These are phyloP conservation scores for Moringa oleifera DNA, from an alignment of 345 rosid genomes.

Conservation along the genomic window DNA sequence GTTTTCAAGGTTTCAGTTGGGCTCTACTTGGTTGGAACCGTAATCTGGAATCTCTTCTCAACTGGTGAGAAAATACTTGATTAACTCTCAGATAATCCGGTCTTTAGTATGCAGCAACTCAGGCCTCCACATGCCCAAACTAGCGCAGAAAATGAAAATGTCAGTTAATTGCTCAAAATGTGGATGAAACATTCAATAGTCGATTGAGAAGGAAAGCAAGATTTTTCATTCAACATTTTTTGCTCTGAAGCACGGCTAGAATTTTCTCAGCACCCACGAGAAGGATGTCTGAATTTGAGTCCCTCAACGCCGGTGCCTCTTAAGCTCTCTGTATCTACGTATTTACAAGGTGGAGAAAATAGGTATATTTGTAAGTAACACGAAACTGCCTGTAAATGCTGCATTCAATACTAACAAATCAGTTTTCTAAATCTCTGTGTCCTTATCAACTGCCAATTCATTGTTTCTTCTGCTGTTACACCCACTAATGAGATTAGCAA, in stretches of 20 bases:
- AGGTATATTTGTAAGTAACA: constrained; percentile 20
- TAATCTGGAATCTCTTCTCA: constrained; percentile 80
- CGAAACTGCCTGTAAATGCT: constrained; percentile 17
- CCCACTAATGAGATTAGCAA: no score
- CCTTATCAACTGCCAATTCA: not conserved
- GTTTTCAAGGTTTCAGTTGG: constrained; percentile 88
- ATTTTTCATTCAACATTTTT: not conserved
- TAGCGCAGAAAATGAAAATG: no score
- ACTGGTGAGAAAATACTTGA: constrained; percentile 87
- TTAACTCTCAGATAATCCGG: constrained; percentile 22
- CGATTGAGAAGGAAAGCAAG: not conserved
- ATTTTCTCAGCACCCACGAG: no score
- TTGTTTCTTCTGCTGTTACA: no score
- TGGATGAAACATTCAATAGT: not conserved
- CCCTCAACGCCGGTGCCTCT: not conserved
- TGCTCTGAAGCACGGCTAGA: constrained; percentile 14
- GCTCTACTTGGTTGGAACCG: constrained; percentile 80
- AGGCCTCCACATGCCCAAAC: no score
- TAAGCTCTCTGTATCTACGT: not conserved
- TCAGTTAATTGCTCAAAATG: constrained; percentile 6
- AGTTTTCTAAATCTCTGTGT: not conserved
- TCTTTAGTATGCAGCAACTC: constrained; percentile 4
- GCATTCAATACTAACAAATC: constrained; percentile 7
- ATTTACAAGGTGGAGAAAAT: not conserved
- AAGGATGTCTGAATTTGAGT: no score